Evolutionary conservation across 2,329 filamentous ascomycete species (phyloP).

Genomic region (Sporothrix sp.): DNA sequence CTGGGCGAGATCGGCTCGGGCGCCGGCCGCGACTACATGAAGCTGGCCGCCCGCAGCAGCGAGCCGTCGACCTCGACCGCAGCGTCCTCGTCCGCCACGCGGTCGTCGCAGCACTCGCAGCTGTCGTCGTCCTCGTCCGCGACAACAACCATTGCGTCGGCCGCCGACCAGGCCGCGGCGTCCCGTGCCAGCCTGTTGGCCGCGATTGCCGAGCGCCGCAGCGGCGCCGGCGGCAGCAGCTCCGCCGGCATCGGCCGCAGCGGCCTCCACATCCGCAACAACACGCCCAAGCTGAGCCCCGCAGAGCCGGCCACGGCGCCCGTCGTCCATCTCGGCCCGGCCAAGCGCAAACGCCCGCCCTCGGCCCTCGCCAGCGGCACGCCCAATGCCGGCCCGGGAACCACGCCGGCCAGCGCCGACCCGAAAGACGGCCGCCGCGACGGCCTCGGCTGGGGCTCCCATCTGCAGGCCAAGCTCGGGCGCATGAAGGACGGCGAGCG

Average conservation of each 20-base stretch:
- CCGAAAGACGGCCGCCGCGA: conserved; percentile 19
- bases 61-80: too few species aligned
- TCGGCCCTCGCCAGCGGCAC: conserved; percentile 28
- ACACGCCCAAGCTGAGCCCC: conserved; percentile 29
- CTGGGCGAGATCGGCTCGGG: conserved; percentile 55
- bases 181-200: conserved; percentile 15
- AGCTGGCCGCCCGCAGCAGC: conserved; percentile 17
- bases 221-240: conserved; percentile 20
- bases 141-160: conserved; percentile 13
- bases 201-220: conserved; percentile 11
- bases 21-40: conserved; percentile 63
- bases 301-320: conserved; percentile 28
- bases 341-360: conserved; percentile 52
- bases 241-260: conserved; percentile 29
- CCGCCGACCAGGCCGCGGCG: conserved; percentile 14
- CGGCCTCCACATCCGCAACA: conserved; percentile 17
- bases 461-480: conserved; percentile 44
- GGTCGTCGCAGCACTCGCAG: background rate
- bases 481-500: conserved; percentile 50
- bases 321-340: conserved; percentile 46
- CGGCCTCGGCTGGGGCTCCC: conserved; percentile 47
- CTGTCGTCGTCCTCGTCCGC: conserved; percentile 2
- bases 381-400: conserved; percentile 21
- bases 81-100: background rate
- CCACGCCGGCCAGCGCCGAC: conserved; percentile 16